phyloP scores from a whole-genome alignment of 2,329 filamentous ascomycete species.

The Talaromyces sp. region DNA sequence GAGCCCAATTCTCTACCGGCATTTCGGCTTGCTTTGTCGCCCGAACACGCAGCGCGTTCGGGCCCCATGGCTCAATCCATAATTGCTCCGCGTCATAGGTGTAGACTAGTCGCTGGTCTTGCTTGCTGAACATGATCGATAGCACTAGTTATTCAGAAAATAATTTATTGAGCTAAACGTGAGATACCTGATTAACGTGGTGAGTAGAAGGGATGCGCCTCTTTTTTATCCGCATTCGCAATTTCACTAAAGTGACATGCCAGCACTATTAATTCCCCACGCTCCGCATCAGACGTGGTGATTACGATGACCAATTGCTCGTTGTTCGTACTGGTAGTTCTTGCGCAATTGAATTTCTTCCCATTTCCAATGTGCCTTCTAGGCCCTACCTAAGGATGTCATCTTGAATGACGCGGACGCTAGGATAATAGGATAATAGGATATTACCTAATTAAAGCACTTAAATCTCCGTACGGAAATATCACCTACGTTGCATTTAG shows the following conservation, averaged over 20 bases:
- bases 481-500: not conserved
- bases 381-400: not conserved
- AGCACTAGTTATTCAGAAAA: not conserved
- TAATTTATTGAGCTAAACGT: not conserved
- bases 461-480: not conserved
- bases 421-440: not conserved
- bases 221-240: not conserved
- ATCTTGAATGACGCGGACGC: not conserved
- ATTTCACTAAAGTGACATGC: not conserved
- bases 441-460: not conserved
- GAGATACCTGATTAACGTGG: not conserved
- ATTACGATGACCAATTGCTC: not conserved
- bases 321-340: not conserved
- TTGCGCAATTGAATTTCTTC: not conserved
- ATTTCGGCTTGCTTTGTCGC: constrained; percentile 32
- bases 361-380: not conserved
- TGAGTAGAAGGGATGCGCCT: not conserved
- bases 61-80: constrained; percentile 41
- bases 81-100: constrained; percentile 41
- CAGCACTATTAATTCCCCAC: not conserved
- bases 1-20: not conserved
- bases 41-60: constrained; percentile 40
- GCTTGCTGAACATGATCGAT: not conserved
- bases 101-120: constrained; percentile 35
- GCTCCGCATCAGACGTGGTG: not conserved